Base-by-base conservation (phyloP, 768 basidiomycete genomes). In the Butyriboletus loyo region DNA sequence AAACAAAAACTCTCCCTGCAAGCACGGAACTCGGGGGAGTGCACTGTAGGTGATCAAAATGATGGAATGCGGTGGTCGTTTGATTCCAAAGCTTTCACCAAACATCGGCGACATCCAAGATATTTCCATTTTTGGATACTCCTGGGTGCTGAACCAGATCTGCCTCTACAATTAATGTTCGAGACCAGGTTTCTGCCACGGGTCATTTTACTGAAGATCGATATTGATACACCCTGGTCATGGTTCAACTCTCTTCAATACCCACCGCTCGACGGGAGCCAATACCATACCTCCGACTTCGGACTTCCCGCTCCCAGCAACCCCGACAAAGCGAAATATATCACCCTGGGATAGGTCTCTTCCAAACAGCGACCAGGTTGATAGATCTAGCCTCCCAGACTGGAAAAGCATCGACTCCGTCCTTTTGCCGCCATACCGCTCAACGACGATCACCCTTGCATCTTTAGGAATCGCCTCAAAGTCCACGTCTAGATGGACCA, bases 401-500 rank as follows among this genome's bases (percentile, higher is more conserved):
- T 37, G 5, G 5, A 9, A 19, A 6, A 6, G 11, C 5, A 4
- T 21, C 45, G 24, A 34, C 7, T 19, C 13, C 22, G 9, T 17
- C 41, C 27, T 31, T 36, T 25, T 13, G 5, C 24, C 45, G 4
- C 21, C 45, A 31, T 38, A 55, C 43, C 53, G 58, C 51, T 52
- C 60, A 25, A 59, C 27, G 34, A 54, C 38, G 39, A 53, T 22
- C 32, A 8, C 22, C 17, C 5, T 42, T 17, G 7, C 53, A 27
- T 49, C 56, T 6, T 56, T 22, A 0, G 64, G 66, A 22, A 75
- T 59, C n/a, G 57, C 50, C 4, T 55, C 56, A 53, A 77, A 77
- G 49, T 76, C 68, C 31, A 78, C 59, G 38, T 62, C 69, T 7
- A 77, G 44, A 50, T 78, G 78, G 17, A 68, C 67, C 46, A 80